Evolutionary conservation across 1,284 basidiomycete species (phyloP).

Genomic region (Cryptococcus hybrid): DNA sequence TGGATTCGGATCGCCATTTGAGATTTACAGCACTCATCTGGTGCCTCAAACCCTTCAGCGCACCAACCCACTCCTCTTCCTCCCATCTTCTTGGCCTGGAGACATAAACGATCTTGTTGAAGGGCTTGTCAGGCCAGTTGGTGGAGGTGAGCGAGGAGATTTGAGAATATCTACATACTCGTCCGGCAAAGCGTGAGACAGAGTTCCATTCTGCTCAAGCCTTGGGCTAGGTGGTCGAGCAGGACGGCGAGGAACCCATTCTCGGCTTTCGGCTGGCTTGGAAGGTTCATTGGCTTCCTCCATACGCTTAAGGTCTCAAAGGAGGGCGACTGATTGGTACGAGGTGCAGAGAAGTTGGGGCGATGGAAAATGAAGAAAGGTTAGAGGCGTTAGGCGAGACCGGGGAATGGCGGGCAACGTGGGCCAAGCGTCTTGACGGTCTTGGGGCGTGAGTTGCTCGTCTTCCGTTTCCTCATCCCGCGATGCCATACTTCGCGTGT

Average conservation of each 20-base stretch:
- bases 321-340: conserved; percentile 14
- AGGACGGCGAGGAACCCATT: conserved; percentile 35
- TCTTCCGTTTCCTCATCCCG: neutral
- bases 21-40: conserved; percentile 26
- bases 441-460: neutral
- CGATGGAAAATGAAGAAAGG: conserved; percentile 13
- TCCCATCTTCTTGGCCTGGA: conserved; percentile 2
- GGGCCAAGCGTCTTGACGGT: conserved; percentile 2
- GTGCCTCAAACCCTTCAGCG: conserved; percentile 19
- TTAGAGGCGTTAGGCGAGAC: neutral
- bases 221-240: conserved; percentile 38
- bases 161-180: conserved; percentile 22
- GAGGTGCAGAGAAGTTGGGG: conserved; percentile 3
- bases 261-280: conserved; percentile 1
- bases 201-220: conserved; percentile 14
- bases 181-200: conserved; percentile 30
- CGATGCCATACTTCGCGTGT: too few relatives aligned
- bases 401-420: neutral
- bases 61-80: conserved; percentile 10
- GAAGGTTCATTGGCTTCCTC: conserved; percentile 7
- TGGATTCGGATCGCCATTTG: conserved; percentile 6
- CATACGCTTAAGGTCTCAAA: conserved; percentile 38
- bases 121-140: neutral
- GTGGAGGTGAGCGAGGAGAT: conserved; percentile 10
- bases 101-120: neutral